Evolutionary conservation across 169 alveolate species (phyloP), one percentile per base, ranked within the genome.

Genomic region (Blepharisma undulans): DNA sequence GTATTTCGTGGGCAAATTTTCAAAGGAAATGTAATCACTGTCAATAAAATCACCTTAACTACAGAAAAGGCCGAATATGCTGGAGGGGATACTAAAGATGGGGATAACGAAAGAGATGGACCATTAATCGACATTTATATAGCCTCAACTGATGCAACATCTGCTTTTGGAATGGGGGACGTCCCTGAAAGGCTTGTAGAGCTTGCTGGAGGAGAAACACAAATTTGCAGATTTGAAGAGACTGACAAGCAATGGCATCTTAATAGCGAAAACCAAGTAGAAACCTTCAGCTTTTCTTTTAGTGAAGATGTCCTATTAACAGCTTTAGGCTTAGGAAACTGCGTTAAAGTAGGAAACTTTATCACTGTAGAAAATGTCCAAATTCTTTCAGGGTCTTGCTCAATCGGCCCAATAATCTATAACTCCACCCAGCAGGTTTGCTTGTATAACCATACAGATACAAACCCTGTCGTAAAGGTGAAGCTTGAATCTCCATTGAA

Each of bases 161-260:
- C 66, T 22, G 77, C 36, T 18, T 72, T 86, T 14, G 32, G n/a
- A 10, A 27, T 29, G 22, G 72, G 48, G n/a, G 36, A 71, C 14
- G 72, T 86, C 30, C 91, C 91, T 72, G 48, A 27, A 4, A 86
- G 72, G 19, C 29, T 86, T 25, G n/a, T 36, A n/a, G 91, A 86
- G 72, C 25, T 27, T n/a, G 91, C 84, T 19, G 72, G 91, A 29
- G 91, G 91, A 16, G 91, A 86, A 36, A 72, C 66, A 32, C 29
- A 22, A 25, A 30, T 86, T 21, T n/a, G 72, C 22, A 86, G 91
- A 32, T 86, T 86, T 36, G 91, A 86, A 29, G 84, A 27, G 8
- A 19, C 33, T 27, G 91, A 86, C 8, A 86, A 86, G n/a, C 91
- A 86, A 66, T 86, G 91, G 91, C 91, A 86, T 27, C 66, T 86